These are phyloP conservation scores for Psilocybe mexicana DNA, from an alignment of 1,284 basidiomycete species.

Conservation along the genomic window DNA sequence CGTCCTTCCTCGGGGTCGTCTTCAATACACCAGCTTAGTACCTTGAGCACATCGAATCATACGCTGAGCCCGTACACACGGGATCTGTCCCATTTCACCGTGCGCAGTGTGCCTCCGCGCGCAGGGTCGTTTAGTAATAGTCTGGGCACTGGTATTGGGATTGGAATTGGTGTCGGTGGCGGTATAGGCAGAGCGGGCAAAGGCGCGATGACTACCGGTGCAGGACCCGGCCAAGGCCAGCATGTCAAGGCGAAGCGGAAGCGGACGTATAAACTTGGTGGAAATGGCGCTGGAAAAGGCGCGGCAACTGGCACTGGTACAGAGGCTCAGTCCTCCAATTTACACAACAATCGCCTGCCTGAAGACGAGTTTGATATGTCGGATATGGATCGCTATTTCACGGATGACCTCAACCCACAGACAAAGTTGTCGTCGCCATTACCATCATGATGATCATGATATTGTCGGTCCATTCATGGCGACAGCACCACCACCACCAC, in stretches of 20 bases:
- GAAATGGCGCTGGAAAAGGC: conserved; percentile 31
- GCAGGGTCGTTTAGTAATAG: conserved; percentile 1
- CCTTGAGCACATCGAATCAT: conserved; percentile 84
- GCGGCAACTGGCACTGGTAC: not conserved
- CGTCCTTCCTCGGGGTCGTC: conserved; percentile 67
- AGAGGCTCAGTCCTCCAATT: not conserved
- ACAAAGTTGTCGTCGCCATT: not conserved
- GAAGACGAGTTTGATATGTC: conserved; percentile 63
- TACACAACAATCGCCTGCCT: conserved; percentile 6
- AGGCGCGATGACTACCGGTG: not conserved
- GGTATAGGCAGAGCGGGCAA: not conserved
- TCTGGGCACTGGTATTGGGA: not conserved
- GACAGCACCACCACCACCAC: not conserved
- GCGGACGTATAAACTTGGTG: conserved; percentile 69
- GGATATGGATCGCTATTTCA: conserved; percentile 80
- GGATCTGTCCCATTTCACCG: conserved; percentile 86
- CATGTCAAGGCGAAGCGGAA: conserved; percentile 76
- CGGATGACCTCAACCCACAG: conserved; percentile 28
- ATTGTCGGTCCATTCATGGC: not conserved
- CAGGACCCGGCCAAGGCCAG: conserved; percentile 32
- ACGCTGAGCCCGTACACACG: conserved; percentile 91
- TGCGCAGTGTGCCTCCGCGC: conserved; percentile 76
- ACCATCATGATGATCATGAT: not conserved
- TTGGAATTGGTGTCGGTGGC: not conserved
- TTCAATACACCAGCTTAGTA: conserved; percentile 80